Percentiles rank a stretch among this genome's conserved stretches.
Conservation (phyloP, 257 asterid genomes). For the Salvia hispanica region DNA sequence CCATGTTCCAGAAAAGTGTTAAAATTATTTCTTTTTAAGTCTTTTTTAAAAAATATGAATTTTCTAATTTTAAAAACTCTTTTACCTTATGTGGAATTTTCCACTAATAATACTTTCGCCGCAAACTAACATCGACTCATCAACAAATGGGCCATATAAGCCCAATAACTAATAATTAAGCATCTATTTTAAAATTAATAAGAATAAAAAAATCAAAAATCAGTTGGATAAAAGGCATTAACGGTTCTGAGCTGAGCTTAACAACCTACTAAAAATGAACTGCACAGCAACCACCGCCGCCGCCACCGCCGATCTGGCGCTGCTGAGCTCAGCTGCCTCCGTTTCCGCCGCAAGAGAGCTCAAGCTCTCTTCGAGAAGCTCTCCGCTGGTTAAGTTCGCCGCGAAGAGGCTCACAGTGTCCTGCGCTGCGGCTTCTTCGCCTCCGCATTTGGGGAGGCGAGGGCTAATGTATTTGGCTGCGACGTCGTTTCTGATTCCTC, state of each 20-base stretch:
- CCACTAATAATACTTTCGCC: too few relatives aligned
- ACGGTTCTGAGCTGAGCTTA: conserved; percentile 5
- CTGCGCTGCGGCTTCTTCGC: conserved; percentile 37
- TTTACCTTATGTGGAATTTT: too few relatives aligned
- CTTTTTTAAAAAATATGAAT: too few relatives aligned
- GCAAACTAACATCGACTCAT: too few relatives aligned
- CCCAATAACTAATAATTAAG: too few relatives aligned
- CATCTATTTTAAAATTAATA: too few relatives aligned
- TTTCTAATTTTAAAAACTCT: too few relatives aligned
- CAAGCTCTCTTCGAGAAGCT: conserved; percentile 30
- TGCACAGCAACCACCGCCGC: conserved; percentile 29
- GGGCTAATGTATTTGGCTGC: conserved; percentile 49
- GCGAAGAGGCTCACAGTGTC: conserved; percentile 37
- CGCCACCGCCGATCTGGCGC: conserved; percentile 36
- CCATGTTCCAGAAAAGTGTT: too few relatives aligned
- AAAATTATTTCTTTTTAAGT: too few relatives aligned
- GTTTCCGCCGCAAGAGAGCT: conserved; percentile 28
- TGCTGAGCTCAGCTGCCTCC: conserved; percentile 35
- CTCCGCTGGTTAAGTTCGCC: conserved; percentile 32
- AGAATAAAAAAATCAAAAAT: not conserved
- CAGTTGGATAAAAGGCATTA: not conserved
- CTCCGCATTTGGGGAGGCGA: conserved; percentile 58
- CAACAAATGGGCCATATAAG: too few relatives aligned
- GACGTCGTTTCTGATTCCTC: conserved; percentile 56
- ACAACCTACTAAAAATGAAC: conserved; percentile 40